These are phyloP conservation scores for Ricinus communis DNA, from an alignment of 345 rosid genomes.

Conservation along the genomic window DNA sequence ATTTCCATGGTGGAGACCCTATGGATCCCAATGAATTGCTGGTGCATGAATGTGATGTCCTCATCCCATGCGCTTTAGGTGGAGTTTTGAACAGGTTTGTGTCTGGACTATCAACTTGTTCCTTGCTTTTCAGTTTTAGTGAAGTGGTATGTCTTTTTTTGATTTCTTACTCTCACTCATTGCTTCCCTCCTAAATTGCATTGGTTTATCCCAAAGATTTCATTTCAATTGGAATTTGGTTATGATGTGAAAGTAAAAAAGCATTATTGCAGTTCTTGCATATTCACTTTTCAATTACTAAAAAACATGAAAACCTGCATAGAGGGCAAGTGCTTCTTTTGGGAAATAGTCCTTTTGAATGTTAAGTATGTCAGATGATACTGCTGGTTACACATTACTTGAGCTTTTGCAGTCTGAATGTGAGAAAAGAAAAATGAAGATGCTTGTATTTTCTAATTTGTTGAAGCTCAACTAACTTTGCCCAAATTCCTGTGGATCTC, in stretches of 20 bases:
- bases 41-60: slow-evolving; percentile 95
- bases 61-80: slow-evolving; percentile 91
- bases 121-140: neutral
- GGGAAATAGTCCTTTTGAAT: neutral
- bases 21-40: slow-evolving; percentile 66
- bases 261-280: neutral
- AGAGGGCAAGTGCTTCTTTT: neutral
- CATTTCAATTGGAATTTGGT: no score
- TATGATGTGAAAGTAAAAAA: no score
- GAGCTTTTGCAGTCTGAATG: neutral
- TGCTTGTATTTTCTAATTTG: neutral
- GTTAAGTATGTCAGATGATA: neutral
- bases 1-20: slow-evolving; percentile 72
- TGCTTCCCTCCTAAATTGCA: neutral
- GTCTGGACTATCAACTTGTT: slow-evolving; percentile 9
- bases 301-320: neutral
- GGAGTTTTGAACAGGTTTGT: slow-evolving; percentile 87
- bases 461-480: neutral
- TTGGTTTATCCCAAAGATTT: no score
- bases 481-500: neutral
- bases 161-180: no score
- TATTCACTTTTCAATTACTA: neutral
- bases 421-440: neutral
- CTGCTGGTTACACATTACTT: neutral
- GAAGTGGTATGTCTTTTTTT: neutral